Conservation (phyloP, 1,284 basidiomycete genomes). For the Trichosporon sp. region DNA sequence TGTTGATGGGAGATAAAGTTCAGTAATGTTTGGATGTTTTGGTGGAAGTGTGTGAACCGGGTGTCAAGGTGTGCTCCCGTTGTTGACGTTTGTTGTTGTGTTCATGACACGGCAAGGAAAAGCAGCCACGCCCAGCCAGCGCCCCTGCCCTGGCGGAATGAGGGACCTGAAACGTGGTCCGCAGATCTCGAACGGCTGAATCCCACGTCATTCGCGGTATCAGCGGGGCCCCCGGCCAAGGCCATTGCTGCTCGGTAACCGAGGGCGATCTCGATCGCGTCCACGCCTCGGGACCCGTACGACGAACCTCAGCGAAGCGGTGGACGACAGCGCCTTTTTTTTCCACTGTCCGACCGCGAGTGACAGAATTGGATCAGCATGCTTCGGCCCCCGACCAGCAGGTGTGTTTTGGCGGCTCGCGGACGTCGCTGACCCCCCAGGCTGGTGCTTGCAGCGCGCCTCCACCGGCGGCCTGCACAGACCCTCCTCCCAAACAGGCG, state of each 20-base stretch:
- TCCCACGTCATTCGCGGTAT: neutral
- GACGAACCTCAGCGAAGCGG: neutral
- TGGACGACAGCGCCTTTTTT: neutral
- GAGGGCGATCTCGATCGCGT: neutral
- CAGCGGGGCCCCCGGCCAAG: neutral
- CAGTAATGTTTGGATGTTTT: conserved; percentile 8
- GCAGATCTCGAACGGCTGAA: neutral
- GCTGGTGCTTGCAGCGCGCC: neutral
- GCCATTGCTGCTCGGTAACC: neutral
- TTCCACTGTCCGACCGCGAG: neutral
- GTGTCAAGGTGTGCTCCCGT: neutral
- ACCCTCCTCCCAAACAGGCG: neutral
- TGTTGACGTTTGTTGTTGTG: conserved; percentile 8
- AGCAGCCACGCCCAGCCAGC: conserved; percentile 12
- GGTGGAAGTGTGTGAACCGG: neutral
- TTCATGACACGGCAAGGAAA: conserved; percentile 12
- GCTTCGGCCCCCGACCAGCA: neutral
- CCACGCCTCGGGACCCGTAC: neutral
- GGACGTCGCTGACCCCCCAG: neutral
- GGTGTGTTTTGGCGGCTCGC: neutral
- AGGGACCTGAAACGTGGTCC: neutral
- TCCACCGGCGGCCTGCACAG: neutral
- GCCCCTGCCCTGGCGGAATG: neutral
- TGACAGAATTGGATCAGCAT: neutral
- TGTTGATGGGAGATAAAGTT: neutral